A percentile compares a stretch with the other conserved stretches of the same genome.
Evolutionary conservation across 31 red algal genomes (phyloP).

Genomic region (Odonthalia washingtoniensis): DNA sequence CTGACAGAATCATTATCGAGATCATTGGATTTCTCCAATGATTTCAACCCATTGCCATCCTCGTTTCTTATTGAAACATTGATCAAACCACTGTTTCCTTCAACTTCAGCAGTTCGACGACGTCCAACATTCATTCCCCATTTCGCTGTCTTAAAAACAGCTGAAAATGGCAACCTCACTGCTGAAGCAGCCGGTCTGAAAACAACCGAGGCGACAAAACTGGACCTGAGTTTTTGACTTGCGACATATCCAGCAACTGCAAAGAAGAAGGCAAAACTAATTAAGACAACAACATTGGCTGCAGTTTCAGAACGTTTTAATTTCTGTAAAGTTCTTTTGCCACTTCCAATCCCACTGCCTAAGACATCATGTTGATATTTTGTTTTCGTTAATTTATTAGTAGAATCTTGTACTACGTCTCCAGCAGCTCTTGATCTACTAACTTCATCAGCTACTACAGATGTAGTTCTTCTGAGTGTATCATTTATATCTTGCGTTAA

Average conservation of each 20-base stretch:
- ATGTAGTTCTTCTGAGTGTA: constrained; percentile 46
- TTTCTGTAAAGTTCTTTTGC: constrained; percentile 32
- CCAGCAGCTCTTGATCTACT: constrained; percentile 39
- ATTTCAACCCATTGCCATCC: no score
- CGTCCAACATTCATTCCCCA: no score
- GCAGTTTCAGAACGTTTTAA: constrained; percentile 37
- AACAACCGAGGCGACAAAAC: constrained; percentile 51
- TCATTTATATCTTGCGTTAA: constrained; percentile 66
- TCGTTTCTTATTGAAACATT: no score
- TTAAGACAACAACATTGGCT: constrained; percentile 55
- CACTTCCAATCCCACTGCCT: constrained; percentile 26
- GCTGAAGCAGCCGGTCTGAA: constrained; percentile 40
- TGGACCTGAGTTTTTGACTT: constrained; percentile 25
- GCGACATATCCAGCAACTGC: constrained; percentile 52
- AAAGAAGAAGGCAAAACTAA: constrained; percentile 65
- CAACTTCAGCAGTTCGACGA: no score
- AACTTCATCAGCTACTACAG: constrained; percentile 55
- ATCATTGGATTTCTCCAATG: no score
- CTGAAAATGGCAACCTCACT: neutral
- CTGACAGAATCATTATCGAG: no score
- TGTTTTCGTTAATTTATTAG: constrained; percentile 38
- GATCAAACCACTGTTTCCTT: no score
- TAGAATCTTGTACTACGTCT: constrained; percentile 63
- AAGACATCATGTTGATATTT: constrained; percentile 48
- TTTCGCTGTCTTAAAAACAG: neutral